Conservation (phyloP, 1,284 basidiomycete species). For the Ganoderma boninense region DNA sequence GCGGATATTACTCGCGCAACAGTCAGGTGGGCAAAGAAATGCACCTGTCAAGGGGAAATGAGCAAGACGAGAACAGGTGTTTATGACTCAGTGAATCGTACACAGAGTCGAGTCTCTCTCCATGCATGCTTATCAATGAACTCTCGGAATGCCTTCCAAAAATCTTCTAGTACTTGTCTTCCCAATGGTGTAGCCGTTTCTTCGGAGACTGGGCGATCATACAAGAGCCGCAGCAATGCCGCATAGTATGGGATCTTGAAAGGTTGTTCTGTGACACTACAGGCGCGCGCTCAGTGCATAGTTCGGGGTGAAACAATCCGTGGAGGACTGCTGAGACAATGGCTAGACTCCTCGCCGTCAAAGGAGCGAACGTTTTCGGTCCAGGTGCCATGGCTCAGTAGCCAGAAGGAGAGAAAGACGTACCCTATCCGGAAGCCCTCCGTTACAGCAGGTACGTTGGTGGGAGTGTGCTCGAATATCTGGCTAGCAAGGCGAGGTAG, state of each 20-base stretch:
- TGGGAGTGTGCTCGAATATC: slow-evolving; percentile 65
- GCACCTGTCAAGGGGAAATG: slow-evolving; percentile 61
- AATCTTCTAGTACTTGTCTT: slow-evolving; percentile 84
- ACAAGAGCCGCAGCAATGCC: slow-evolving; percentile 78
- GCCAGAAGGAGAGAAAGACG: slow-evolving; percentile 28
- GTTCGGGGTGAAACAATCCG: background rate
- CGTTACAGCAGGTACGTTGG: slow-evolving; percentile 68
- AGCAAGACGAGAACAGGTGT: background rate
- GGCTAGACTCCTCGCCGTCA: background rate
- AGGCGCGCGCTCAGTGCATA: background rate
- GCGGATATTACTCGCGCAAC: slow-evolving; percentile 78
- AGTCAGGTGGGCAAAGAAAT: slow-evolving; percentile 90
- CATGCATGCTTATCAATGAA: slow-evolving; percentile 89
- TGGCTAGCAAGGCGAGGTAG: slow-evolving; percentile 71
- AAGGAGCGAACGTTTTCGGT: background rate
- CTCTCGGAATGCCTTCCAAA: slow-evolving; percentile 87
- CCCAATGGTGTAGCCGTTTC: slow-evolving; percentile 57
- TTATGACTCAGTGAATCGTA: slow-evolving; percentile 51
- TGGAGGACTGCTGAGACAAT: background rate
- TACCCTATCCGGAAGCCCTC: slow-evolving; percentile 84
- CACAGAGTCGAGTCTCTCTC: slow-evolving; percentile 87
- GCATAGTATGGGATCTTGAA: slow-evolving; percentile 93
- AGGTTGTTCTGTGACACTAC: slow-evolving; percentile 86
- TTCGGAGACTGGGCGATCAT: slow-evolving; percentile 50
- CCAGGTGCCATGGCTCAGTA: background rate